These are phyloP conservation scores for Mucor irregularis DNA, from an alignment of 371 early-diverging fungal species.

Conservation along the genomic window DNA sequence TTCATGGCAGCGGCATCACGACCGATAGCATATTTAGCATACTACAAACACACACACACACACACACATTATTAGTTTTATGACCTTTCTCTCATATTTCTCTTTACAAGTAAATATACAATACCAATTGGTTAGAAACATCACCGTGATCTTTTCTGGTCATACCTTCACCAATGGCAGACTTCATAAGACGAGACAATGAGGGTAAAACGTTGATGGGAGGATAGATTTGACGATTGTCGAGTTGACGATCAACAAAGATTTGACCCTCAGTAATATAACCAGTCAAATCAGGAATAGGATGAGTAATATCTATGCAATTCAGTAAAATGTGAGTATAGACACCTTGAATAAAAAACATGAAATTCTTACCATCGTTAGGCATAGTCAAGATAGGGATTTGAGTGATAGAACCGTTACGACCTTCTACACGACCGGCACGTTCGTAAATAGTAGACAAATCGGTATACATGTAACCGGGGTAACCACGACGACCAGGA, in stretches of 20 bases:
- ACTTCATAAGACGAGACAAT: conserved; percentile 99
- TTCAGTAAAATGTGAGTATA: background rate
- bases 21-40: conserved; percentile 99
- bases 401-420: conserved; percentile 99
- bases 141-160: conserved; percentile 99
- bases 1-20: conserved; percentile 99
- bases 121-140: conserved; percentile 98
- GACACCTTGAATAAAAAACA: background rate
- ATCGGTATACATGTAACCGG: conserved; percentile 99
- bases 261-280: conserved; percentile 99
- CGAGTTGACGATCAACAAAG: conserved; percentile 98
- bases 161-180: conserved; percentile 99
- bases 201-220: conserved; percentile 99
- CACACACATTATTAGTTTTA: background rate
- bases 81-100: background rate
- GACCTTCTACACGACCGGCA: conserved; percentile 99
- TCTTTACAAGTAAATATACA: background rate
- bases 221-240: conserved; percentile 99
- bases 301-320: conserved; percentile 98
- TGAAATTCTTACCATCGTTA: conserved; percentile 86
- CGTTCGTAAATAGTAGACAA: conserved; percentile 99
- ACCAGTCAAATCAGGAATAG: conserved; percentile 99
- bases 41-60: conserved; percentile 52
- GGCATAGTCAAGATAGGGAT: conserved; percentile 99
- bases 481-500: conserved; percentile 99